A percentile compares a stretch with the other conserved stretches of the same genome.
phyloP scores from a whole-genome alignment of 495 filamentous ascomycete species.

The Amorphotheca resinae region DNA sequence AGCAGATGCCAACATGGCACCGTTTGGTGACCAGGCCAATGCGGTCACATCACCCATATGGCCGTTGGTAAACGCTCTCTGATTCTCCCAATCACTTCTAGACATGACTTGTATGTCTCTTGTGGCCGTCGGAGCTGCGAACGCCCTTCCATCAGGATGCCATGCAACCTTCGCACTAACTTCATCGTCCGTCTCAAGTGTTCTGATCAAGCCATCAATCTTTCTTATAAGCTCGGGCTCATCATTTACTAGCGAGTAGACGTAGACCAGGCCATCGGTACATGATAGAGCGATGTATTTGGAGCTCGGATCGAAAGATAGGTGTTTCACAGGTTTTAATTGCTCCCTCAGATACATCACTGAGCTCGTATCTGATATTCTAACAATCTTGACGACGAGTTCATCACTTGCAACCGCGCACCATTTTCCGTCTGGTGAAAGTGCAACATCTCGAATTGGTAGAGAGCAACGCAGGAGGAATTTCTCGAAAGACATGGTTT shows the following conservation, averaged over 20 bases:
- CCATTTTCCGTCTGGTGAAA: slow-evolving; percentile 79
- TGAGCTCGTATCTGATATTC: slow-evolving; percentile 59
- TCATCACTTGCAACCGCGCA: slow-evolving; percentile 95
- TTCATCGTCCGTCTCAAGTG: slow-evolving; percentile 66
- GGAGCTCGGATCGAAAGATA: slow-evolving; percentile 77
- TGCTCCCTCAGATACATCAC: slow-evolving; percentile 70
- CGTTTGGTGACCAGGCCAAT: slow-evolving; percentile 87
- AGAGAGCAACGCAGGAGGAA: slow-evolving; percentile 72
- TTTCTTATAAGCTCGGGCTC: slow-evolving; percentile 69
- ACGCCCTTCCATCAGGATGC: slow-evolving; percentile 92
- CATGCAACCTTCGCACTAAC: slow-evolving; percentile 64
- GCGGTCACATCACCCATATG: slow-evolving; percentile 82
- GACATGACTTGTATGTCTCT: slow-evolving; percentile 81
- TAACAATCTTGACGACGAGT: slow-evolving; percentile 77
- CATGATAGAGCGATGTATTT: slow-evolving; percentile 69
- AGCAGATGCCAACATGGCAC: slow-evolving; percentile 71
- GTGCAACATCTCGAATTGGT: slow-evolving; percentile 70
- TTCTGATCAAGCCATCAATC: slow-evolving; percentile 73
- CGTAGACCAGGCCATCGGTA: slow-evolving; percentile 73
- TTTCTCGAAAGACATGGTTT: slow-evolving; percentile 61
- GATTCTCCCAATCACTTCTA: slow-evolving; percentile 71
- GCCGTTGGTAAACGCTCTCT: slow-evolving; percentile 61
- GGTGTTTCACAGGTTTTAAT: slow-evolving; percentile 71
- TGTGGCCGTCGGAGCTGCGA: slow-evolving; percentile 73
- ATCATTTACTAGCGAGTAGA: slow-evolving; percentile 74